Conservation (phyloP, 805 yeast species). For the Metschnikowia arizonensis region DNA sequence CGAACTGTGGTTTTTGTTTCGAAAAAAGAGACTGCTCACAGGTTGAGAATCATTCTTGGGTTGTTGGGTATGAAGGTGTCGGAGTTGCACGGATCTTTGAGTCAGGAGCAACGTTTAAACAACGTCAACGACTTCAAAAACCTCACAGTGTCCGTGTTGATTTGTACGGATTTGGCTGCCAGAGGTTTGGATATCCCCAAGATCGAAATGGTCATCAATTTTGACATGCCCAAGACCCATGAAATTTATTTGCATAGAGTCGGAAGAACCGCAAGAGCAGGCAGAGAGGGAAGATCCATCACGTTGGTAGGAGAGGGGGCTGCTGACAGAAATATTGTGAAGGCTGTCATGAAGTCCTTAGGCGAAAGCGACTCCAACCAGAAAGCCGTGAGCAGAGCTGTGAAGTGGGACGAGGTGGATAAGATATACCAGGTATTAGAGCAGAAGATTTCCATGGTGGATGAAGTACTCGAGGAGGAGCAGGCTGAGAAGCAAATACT, state of each 20-base stretch:
- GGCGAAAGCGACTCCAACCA: slow-evolving; percentile 31
- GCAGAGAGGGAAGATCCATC: slow-evolving; percentile 89
- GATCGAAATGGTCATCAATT: slow-evolving; percentile 90
- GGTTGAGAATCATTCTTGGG: slow-evolving; percentile 71
- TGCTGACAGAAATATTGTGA: slow-evolving; percentile 87
- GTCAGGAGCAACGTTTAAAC: slow-evolving; percentile 89
- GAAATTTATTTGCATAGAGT: slow-evolving; percentile 95
- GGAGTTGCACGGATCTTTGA: slow-evolving; percentile 77
- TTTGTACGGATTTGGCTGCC: slow-evolving; percentile 97
- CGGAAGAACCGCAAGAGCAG: slow-evolving; percentile 99
- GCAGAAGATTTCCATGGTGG: slow-evolving; percentile 54
- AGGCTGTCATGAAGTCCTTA: slow-evolving; percentile 74
- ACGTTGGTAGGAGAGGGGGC: slow-evolving; percentile 91
- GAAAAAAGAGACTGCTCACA: slow-evolving; percentile 87
- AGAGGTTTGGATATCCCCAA: slow-evolving; percentile 99
- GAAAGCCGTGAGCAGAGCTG: slow-evolving; percentile 80
- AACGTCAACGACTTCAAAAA: slow-evolving; percentile 80
- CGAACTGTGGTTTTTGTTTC: slow-evolving; percentile 89
- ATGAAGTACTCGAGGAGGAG: slow-evolving; percentile 83
- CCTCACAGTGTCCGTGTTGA: slow-evolving; percentile 75
- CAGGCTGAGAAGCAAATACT: slow-evolving; percentile 81
- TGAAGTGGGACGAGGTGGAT: slow-evolving; percentile 87
- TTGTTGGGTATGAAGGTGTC: slow-evolving; percentile 71
- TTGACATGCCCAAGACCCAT: slow-evolving; percentile 90
- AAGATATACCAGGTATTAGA: slow-evolving; percentile 58